phyloP scores from a whole-genome alignment of 805 yeast species.

The Tetrapisispora nanseiensis region DNA sequence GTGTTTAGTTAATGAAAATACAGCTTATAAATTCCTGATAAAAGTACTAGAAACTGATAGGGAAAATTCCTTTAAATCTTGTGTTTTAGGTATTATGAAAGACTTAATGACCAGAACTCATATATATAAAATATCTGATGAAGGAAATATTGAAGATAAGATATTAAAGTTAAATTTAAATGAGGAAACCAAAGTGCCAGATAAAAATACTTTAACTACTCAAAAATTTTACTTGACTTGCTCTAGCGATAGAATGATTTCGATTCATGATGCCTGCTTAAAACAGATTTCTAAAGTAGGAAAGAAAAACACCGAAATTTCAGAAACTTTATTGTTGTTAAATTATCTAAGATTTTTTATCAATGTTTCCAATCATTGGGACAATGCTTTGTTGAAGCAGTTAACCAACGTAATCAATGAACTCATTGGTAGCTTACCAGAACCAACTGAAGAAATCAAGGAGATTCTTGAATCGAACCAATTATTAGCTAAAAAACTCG shows the following conservation, averaged over 20 bases:
- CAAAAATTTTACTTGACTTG: constrained; percentile 32
- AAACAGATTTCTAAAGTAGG: constrained; percentile 6
- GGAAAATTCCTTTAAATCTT: constrained; percentile 56
- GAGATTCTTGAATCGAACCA: background rate
- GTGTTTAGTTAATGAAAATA: constrained; percentile 45
- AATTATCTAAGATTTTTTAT: constrained; percentile 48
- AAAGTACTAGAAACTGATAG: constrained; percentile 55
- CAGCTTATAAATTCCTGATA: constrained; percentile 48
- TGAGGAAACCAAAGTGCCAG: background rate
- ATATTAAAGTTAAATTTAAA: constrained; percentile 3
- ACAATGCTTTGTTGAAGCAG: constrained; percentile 11
- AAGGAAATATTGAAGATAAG: background rate
- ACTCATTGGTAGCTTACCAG: background rate
- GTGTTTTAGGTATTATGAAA: constrained; percentile 57
- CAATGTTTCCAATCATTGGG: constrained; percentile 30
- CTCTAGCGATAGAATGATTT: background rate
- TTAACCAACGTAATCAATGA: background rate
- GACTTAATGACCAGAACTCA: constrained; percentile 42
- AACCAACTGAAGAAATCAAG: background rate
- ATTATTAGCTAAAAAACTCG: background rate
- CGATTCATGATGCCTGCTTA: constrained; percentile 8
- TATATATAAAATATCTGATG: background rate
- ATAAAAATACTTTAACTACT: background rate
- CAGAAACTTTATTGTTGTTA: constrained; percentile 28
- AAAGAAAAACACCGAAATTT: background rate